phyloP scores from a whole-genome alignment of 2,329 filamentous ascomycete genomes.

The Ophiostoma novo-ulmi region DNA sequence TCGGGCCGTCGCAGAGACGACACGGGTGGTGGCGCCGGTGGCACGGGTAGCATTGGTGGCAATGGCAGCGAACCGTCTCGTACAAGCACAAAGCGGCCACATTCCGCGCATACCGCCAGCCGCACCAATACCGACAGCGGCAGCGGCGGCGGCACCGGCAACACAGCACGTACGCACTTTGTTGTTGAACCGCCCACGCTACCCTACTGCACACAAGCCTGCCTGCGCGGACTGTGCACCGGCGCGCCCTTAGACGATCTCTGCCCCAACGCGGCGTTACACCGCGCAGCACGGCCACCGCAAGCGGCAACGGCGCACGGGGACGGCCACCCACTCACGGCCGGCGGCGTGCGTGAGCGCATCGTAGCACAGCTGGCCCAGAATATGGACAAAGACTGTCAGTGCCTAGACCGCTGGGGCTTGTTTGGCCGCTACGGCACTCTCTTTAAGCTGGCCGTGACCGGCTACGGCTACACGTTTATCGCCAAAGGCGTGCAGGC shows the following conservation, averaged over 20 bases:
- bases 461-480: no score
- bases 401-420: neutral
- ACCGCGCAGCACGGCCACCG: neutral
- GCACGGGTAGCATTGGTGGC: neutral
- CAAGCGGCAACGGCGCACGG: neutral
- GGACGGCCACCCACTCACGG: neutral
- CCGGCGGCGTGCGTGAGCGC: neutral
- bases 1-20: no score
- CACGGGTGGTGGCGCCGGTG: conserved; percentile 7
- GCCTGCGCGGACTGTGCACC: conserved; percentile 10
- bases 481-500: conserved; percentile 26
- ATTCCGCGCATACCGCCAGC: conserved; percentile 1
- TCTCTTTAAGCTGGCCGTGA: conserved; percentile 27
- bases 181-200: conserved; percentile 15
- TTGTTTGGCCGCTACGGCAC: conserved; percentile 12
- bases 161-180: conserved; percentile 12
- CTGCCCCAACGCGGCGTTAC: conserved; percentile 20
- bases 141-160: neutral
- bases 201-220: conserved; percentile 21
- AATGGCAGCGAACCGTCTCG: neutral
- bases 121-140: conserved; percentile 8
- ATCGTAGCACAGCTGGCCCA: neutral
- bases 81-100: conserved; percentile 1
- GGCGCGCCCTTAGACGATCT: neutral
- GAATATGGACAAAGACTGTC: neutral